Evolutionary conservation across 2,329 filamentous ascomycete genomes (phyloP).

Genomic region (Nothophaeocryptopus gaeumannii): DNA sequence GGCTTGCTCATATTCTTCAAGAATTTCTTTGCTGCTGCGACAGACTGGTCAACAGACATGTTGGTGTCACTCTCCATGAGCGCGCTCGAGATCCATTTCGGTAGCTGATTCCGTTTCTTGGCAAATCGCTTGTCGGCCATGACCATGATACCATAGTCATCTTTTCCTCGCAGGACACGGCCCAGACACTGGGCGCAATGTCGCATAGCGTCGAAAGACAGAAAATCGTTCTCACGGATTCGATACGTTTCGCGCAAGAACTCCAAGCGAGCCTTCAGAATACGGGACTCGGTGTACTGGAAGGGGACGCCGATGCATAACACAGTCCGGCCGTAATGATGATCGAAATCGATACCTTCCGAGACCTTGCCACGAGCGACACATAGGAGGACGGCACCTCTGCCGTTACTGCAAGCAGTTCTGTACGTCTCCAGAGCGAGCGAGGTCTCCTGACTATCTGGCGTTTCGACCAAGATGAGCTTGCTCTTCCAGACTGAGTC

Average conservation of each 20-base stretch:
- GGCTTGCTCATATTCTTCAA: conserved; percentile 88
- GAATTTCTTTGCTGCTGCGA: conserved; percentile 84
- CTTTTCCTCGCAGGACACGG: conserved; percentile 90
- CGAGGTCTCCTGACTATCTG: conserved; percentile 94
- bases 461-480: conserved; percentile 94
- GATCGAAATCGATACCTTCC: conserved; percentile 98
- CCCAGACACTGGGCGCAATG: conserved; percentile 95
- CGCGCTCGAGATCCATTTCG: conserved; percentile 94
- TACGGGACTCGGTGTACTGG: conserved; percentile 97
- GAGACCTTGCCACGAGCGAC: conserved; percentile 96
- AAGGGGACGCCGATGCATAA: conserved; percentile 96
- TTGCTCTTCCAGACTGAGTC: conserved; percentile 99
- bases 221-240: conserved; percentile 93
- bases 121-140: conserved; percentile 89
- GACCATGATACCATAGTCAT: conserved; percentile 99
- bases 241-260: conserved; percentile 97
- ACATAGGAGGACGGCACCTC: conserved; percentile 87
- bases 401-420: conserved; percentile 94
- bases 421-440: conserved; percentile 94
- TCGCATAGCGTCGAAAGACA: conserved; percentile 99
- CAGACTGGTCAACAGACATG: conserved; percentile 91
- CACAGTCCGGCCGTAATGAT: conserved; percentile 95
- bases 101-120: conserved; percentile 84
- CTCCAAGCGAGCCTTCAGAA: conserved; percentile 90
- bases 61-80: conserved; percentile 83